Evolutionary conservation across 2,329 filamentous ascomycete genomes (phyloP).

Genomic region (Cladosporium sp.): DNA sequence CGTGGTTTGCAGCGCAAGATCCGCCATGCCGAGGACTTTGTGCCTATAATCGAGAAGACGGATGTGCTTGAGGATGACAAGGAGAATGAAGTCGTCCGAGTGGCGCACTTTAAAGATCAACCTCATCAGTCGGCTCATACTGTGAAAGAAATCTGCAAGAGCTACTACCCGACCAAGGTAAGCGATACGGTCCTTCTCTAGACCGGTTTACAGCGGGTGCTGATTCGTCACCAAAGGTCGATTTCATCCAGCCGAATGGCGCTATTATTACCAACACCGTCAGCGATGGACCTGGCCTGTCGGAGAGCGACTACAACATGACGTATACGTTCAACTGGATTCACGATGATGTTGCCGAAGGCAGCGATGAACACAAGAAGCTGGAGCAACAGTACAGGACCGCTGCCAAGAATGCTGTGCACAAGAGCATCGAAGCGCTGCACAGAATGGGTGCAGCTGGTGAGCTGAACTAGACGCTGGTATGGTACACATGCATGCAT

Average conservation of each 20-base stretch:
- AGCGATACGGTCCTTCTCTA: neutral
- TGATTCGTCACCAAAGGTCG: slow-evolving; percentile 34
- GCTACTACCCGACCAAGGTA: slow-evolving; percentile 39
- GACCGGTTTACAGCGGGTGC: neutral
- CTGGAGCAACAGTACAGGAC: slow-evolving; percentile 25
- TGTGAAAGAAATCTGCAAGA: slow-evolving; percentile 37
- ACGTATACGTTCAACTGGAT: slow-evolving; percentile 46
- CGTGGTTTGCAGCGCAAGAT: slow-evolving; percentile 45
- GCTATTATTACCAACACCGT: slow-evolving; percentile 43
- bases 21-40: slow-evolving; percentile 42
- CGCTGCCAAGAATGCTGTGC: slow-evolving; percentile 40
- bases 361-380: slow-evolving; percentile 32
- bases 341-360: slow-evolving; percentile 33
- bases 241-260: slow-evolving; percentile 43
- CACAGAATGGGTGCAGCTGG: slow-evolving; percentile 36
- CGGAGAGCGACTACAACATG: slow-evolving; percentile 37
- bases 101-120: slow-evolving; percentile 37
- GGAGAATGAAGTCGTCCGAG: slow-evolving; percentile 30
- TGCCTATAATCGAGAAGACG: slow-evolving; percentile 40
- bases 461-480: slow-evolving; percentile 19
- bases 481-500: too few species aligned
- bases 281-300: slow-evolving; percentile 34
- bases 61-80: slow-evolving; percentile 37
- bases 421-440: slow-evolving; percentile 40
- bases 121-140: slow-evolving; percentile 22